Conservation (phyloP, 805 yeast genomes). For the Wickerhamiella azyma region DNA sequence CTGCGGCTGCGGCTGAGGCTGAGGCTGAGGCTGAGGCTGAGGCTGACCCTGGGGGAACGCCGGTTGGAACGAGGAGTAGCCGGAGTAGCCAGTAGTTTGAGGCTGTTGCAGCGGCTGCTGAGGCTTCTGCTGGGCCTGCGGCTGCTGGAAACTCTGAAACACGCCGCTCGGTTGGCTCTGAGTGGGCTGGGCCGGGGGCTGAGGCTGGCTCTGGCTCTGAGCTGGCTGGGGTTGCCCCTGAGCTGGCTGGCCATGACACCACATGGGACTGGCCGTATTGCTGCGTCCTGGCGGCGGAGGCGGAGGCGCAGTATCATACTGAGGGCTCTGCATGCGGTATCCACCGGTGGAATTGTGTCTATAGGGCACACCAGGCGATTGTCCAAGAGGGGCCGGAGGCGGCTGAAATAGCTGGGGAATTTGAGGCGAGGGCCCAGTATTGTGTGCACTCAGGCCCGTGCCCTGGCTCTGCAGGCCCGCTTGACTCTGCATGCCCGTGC, state of each 20-base stretch:
- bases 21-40: constrained; percentile 10
- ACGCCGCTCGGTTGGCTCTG: not conserved
- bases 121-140: constrained; percentile 2
- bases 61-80: not conserved
- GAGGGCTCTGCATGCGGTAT: constrained; percentile 8
- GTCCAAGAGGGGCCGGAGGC: not conserved
- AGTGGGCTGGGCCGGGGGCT: not conserved
- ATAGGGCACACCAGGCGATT: not conserved
- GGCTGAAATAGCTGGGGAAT: not conserved
- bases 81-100: not conserved
- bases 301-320: not conserved
- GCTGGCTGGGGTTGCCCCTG: constrained; percentile 3
- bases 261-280: not conserved
- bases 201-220: not conserved
- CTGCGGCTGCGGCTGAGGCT: constrained; percentile 11
- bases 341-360: not conserved
- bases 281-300: not conserved
- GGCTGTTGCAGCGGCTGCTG: not conserved
- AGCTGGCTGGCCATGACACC: not conserved
- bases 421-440: not conserved
- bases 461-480: not conserved
- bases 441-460: not conserved
- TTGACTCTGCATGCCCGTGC: no score
- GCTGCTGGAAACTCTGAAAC: not conserved
- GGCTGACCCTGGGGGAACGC: not conserved